Base-by-base conservation (phyloP, 306 rosid species). In the Rosa multiflora region DNA sequence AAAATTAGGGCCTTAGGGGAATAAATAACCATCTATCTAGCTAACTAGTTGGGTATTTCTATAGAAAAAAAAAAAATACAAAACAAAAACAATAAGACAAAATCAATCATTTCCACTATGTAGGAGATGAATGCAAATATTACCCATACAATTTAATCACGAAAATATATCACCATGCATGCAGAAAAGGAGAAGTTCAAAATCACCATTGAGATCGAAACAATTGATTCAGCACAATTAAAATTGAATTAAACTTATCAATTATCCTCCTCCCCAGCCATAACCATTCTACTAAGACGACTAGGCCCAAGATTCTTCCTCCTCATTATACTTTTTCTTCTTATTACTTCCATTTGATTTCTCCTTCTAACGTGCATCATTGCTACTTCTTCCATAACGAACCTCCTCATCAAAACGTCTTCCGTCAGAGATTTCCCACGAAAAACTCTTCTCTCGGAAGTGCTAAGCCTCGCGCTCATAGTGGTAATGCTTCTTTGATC, bases 321-420 rank as follows among this genome's bases (percentile, higher is more conserved):
- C 73, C 92, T 85, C 82, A 82, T 69, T 73, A 86, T 20, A 83
- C 76, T 92, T 83, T 94, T 88, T 61, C 63, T 92, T 78, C 96
- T 84, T 58, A 92, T 88, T 23, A 91, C 90, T 74, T 92, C 99
- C 97, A 95, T 91, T 82, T 95, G 91, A 75, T 92, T 95, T 77
- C 92, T 89, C 82, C 94, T 91, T 29, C 93, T 88, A 74, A 92
- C 81, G n/a, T 94, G 97, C 97, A 89, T 89, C 99, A 90, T 95
- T 23, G 99, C 99, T 75, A 92, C 98, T 84, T 95, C 99, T 87
- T 88, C 97, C 52, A 91, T 84, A 5, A 95, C 97, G 85, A 95
- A 95, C 59, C 97, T 84, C 39, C 97, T 89, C 99, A 95, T 95
- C 58, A 92, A 86, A 69, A 92, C 99, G 80, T 95, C 97, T 59